A percentile compares a stretch with the other conserved stretches of the same genome.
phyloP scores from a whole-genome alignment of 495 filamentous ascomycete genomes.

The Penicillium malachiteum region DNA sequence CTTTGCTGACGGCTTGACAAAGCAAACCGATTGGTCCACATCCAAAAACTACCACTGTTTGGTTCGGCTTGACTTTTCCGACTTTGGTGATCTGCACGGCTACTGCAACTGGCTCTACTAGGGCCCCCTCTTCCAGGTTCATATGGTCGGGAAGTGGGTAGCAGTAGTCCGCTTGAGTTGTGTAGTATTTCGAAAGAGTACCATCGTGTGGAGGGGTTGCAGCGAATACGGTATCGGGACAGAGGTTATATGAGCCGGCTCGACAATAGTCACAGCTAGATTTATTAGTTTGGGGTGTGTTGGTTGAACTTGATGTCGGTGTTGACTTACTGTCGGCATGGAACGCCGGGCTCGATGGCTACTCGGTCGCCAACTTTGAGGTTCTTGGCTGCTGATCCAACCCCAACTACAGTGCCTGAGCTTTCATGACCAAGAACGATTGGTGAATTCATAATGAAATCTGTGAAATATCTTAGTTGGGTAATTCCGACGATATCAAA shows the following conservation, averaged over 20 bases:
- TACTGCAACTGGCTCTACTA: constrained; percentile 80
- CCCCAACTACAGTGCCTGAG: constrained; percentile 59
- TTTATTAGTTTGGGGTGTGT: neutral
- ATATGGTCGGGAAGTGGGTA: constrained; percentile 73
- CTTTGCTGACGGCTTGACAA: constrained; percentile 69
- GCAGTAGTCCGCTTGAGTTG: constrained; percentile 73
- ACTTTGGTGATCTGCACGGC: constrained; percentile 76
- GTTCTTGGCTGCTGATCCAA: constrained; percentile 55
- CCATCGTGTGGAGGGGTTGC: constrained; percentile 81
- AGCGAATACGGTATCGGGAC: constrained; percentile 72
- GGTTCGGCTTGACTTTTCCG: constrained; percentile 66
- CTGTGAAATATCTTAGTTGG: constrained; percentile 7
- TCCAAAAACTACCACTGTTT: constrained; percentile 78
- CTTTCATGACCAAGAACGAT: constrained; percentile 70
- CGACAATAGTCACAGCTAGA: constrained; percentile 42
- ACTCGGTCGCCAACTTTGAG: constrained; percentile 67
- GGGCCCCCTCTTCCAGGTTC: constrained; percentile 74
- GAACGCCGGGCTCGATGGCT: constrained; percentile 78
- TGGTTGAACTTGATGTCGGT: neutral
- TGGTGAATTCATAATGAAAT: constrained; percentile 67
- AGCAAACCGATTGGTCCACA: constrained; percentile 84
- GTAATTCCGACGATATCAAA: neutral
- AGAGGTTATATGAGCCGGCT: constrained; percentile 43
- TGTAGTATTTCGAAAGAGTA: constrained; percentile 77
- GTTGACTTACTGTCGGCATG: constrained; percentile 54